Conservation (phyloP, 2,329 filamentous ascomycete species). For the Cladophialophora psammophila region DNA sequence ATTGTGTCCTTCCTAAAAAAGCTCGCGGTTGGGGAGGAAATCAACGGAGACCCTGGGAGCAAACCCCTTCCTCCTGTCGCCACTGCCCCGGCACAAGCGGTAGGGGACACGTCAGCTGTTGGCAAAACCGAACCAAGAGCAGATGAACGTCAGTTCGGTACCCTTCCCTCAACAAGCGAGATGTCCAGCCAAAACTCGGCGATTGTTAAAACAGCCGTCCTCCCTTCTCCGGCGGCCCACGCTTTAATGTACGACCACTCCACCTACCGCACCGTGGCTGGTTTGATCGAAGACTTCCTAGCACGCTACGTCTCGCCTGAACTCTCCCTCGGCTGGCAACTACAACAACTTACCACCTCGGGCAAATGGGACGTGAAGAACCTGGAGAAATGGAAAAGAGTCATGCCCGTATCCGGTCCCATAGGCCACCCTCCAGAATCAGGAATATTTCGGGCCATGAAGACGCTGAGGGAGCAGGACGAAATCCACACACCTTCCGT, state of each 20-base stretch:
- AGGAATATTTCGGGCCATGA: slow-evolving; percentile 84
- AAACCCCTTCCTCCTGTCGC: slow-evolving; percentile 44
- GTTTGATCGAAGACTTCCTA: slow-evolving; percentile 83
- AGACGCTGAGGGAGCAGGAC: slow-evolving; percentile 90
- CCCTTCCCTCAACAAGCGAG: slow-evolving; percentile 50
- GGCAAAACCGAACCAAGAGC: slow-evolving; percentile 45
- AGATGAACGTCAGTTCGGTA: slow-evolving; percentile 44
- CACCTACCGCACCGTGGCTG: slow-evolving; percentile 77
- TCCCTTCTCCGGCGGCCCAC: slow-evolving; percentile 81
- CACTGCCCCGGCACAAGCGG: slow-evolving; percentile 39
- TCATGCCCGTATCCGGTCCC: slow-evolving; percentile 76
- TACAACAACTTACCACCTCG: slow-evolving; percentile 84
- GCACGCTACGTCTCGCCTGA: slow-evolving; percentile 75
- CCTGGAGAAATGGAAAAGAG: slow-evolving; percentile 85
- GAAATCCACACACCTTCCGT: slow-evolving; percentile 76
- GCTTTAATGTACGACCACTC: slow-evolving; percentile 81
- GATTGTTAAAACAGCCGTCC: slow-evolving; percentile 71
- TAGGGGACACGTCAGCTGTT: background rate
- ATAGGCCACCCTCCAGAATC: slow-evolving; percentile 61
- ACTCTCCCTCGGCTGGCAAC: slow-evolving; percentile 85
- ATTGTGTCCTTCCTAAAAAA: slow-evolving; percentile 58
- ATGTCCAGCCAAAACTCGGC: slow-evolving; percentile 43
- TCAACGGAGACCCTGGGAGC: background rate
- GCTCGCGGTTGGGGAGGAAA: slow-evolving; percentile 1
- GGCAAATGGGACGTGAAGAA: slow-evolving; percentile 99